A percentile compares a stretch with the other conserved stretches of the same genome.
Conservation (phyloP, 345 rosid species). For the Acer negundo region DNA sequence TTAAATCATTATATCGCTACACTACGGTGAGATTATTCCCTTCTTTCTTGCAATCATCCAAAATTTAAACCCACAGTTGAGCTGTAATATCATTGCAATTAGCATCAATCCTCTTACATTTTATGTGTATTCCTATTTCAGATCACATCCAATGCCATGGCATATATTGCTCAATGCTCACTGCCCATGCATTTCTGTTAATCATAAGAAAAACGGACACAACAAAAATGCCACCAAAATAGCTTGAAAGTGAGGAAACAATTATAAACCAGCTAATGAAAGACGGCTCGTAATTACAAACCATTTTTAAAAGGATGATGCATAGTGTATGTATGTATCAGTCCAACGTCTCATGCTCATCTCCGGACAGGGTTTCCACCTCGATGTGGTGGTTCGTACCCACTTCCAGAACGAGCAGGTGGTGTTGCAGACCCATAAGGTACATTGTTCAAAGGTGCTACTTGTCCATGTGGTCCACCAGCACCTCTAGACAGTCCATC, state of each 20-base stretch:
- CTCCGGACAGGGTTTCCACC: constrained; percentile 63
- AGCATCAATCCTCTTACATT: background rate
- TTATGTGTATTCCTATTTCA: background rate
- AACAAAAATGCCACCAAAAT: background rate
- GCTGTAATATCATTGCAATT: background rate
- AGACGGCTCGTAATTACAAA: background rate
- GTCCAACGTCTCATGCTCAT: constrained; percentile 29
- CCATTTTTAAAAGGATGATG: background rate
- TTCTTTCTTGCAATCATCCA: background rate
- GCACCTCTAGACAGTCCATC: constrained; percentile 49
- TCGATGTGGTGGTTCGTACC: constrained; percentile 44
- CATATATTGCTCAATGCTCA: background rate
- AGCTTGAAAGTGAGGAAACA: background rate
- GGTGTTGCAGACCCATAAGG: constrained; percentile 66
- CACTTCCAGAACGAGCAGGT: constrained; percentile 45
- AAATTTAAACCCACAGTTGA: too few species aligned
- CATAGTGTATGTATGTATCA: background rate
- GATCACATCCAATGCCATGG: background rate
- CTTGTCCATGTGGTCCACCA: constrained; percentile 40
- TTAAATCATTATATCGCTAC: too few species aligned
- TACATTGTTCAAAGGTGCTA: constrained; percentile 34
- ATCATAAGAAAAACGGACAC: constrained; percentile 1
- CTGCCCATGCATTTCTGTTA: constrained; percentile 3
- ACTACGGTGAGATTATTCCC: too few species aligned
- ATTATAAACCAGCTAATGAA: background rate